Percentiles rank a stretch among this genome's conserved stretches.
These are phyloP conservation scores for Phaeophleospora eucalypticola DNA, from an alignment of 2,329 filamentous ascomycete species.

Conservation along the genomic window DNA sequence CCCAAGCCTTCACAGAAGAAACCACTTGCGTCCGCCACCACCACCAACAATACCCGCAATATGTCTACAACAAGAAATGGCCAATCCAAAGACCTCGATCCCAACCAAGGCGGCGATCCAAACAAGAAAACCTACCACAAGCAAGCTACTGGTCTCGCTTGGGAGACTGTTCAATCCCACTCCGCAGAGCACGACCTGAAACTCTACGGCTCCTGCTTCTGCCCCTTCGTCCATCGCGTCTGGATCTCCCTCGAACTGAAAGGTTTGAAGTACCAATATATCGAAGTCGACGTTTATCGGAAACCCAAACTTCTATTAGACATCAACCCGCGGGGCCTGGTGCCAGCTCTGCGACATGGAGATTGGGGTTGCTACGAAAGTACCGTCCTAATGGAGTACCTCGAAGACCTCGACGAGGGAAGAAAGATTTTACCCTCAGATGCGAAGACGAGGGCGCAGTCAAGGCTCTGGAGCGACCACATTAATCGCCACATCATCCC, in stretches of 20 bases:
- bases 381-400: slow-evolving; percentile 78
- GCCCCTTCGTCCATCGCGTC: slow-evolving; percentile 80
- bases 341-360: slow-evolving; percentile 72
- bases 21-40: too few species aligned
- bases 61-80: too few species aligned
- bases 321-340: slow-evolving; percentile 69
- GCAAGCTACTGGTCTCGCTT: slow-evolving; percentile 67
- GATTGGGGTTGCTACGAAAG: slow-evolving; percentile 82
- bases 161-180: slow-evolving; percentile 65
- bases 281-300: slow-evolving; percentile 77
- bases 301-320: slow-evolving; percentile 68
- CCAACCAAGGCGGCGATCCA: slow-evolving; percentile 46
- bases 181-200: slow-evolving; percentile 67
- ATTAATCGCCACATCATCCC: slow-evolving; percentile 75
- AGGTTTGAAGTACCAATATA: slow-evolving; percentile 74
- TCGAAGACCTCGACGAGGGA: slow-evolving; percentile 67
- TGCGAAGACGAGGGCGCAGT: slow-evolving; percentile 66
- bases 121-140: slow-evolving; percentile 64
- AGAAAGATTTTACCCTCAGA: slow-evolving; percentile 61
- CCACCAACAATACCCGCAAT: too few species aligned
- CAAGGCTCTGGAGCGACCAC: slow-evolving; percentile 76
- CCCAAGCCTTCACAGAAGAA: too few species aligned
- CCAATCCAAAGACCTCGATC: slow-evolving; percentile 34
- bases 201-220: slow-evolving; percentile 79
- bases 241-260: slow-evolving; percentile 87